Base-by-base conservation (phyloP, 345 rosid species). In the Melaleuca quinquenervia region DNA sequence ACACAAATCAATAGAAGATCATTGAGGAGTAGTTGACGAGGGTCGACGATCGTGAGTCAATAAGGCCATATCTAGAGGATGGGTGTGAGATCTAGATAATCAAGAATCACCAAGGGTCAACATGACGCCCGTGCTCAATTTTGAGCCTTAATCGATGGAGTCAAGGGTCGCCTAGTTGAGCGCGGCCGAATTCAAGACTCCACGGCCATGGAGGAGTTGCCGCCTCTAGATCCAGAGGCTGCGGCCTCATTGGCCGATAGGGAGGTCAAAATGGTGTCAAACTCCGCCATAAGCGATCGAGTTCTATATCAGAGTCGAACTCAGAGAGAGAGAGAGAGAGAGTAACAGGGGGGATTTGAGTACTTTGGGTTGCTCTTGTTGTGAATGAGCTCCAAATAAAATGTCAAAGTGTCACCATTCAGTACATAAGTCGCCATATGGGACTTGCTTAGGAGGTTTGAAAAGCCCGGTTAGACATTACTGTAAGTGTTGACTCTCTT, bases 1-100 rank as follows among this genome's bases (percentile, higher is more conserved):
- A 14, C 14, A 9, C 0, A 9, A 27, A 60, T 6, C 29, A 4
- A 41, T 41, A 41, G 41, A 41, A 41, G 41, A 41, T 41, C 41
- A 41, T 41, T 41, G 18, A 60, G 0, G 16, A 3, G 12, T 0
- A 14, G 0, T 60, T 8, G 0, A 1, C 2, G 5, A 50, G 14
- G 52, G 52, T 50, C 11, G 50, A 50, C 2, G 50, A 12, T 50
- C 11, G 11, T 50, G 50, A 12, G 50, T 50, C 50, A 3, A 0
- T n/a, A 58, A 58, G 18, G 70, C 70, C 29, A n/a, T 3, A n/a
- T 58, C 36, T 50, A 50, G 3, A 50, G 50, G 50, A 12, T 50
- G 12, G 50, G 50, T 50, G 15, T 14, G 52, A 50, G 52, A 50
- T 50, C 52, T 2, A 14, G 13, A 11, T 14, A 50, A 3, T 50